Conservation (phyloP, 805 yeast species). For the Kluyveromyces aestuarii region DNA sequence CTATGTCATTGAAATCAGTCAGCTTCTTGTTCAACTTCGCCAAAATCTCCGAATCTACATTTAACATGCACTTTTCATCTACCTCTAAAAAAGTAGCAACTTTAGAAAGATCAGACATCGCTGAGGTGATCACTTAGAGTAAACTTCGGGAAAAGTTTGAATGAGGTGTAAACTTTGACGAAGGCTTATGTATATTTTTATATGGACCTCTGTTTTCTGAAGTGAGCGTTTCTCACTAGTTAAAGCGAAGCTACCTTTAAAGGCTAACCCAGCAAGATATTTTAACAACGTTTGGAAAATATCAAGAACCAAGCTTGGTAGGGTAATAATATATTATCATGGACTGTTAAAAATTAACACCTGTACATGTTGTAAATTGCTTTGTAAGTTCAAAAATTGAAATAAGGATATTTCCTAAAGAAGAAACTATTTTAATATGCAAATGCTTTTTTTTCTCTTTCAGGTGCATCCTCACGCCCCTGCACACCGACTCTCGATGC, state of each 20-base stretch:
- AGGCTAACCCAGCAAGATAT: background rate
- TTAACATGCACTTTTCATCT: constrained; percentile 15
- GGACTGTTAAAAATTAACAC: background rate
- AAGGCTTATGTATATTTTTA: too few species aligned
- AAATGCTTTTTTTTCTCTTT: background rate
- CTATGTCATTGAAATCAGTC: constrained; percentile 28
- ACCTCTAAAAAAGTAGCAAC: constrained; percentile 31
- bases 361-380: background rate
- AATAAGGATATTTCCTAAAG: background rate
- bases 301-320: background rate
- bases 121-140: background rate
- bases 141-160: too few species aligned
- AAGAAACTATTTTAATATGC: background rate
- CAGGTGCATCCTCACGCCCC: background rate
- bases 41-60: constrained; percentile 16
- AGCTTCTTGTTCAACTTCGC: constrained; percentile 24
- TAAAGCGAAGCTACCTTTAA: background rate
- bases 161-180: too few species aligned
- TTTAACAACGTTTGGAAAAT: background rate
- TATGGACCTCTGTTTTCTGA: too few species aligned
- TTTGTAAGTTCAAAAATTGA: too few species aligned
- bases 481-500: background rate
- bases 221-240: background rate
- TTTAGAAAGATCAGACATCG: constrained; percentile 4
- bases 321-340: background rate